Conservation (phyloP, 805 yeast species). For the Candida ficus region DNA sequence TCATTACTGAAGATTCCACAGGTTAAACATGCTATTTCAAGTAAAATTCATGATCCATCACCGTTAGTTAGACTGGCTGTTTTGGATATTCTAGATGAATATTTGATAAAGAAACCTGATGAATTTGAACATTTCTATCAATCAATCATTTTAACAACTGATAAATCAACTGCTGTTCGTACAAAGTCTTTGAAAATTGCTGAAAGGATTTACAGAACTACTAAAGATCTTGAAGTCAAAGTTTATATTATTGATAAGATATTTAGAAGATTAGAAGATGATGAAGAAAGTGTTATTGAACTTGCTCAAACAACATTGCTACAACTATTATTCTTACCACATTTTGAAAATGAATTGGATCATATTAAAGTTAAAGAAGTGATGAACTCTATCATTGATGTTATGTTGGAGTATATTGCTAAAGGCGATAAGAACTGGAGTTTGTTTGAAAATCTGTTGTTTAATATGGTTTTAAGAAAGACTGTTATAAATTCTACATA, state of each 20-base stretch:
- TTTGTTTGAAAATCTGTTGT: slow-evolving; percentile 43
- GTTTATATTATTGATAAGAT: slow-evolving; percentile 45
- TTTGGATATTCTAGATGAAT: slow-evolving; percentile 56
- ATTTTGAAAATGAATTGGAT: slow-evolving; percentile 5
- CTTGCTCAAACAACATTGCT: slow-evolving; percentile 34
- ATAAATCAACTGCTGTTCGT: slow-evolving; percentile 61
- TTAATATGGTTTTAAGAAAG: slow-evolving; percentile 35
- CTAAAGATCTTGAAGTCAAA: slow-evolving; percentile 28
- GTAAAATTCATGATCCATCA: slow-evolving; percentile 51
- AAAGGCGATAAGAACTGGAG: slow-evolving; percentile 35
- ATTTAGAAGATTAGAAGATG: slow-evolving; percentile 58
- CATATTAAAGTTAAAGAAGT: neutral
- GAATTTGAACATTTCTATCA: slow-evolving; percentile 44
- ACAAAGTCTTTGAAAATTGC: slow-evolving; percentile 54
- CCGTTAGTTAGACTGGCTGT: slow-evolving; percentile 75
- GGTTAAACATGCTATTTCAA: slow-evolving; percentile 48
- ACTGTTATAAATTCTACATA: slow-evolving; percentile 17
- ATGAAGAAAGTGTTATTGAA: slow-evolving; percentile 51
- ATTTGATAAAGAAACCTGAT: slow-evolving; percentile 38
- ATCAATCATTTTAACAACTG: slow-evolving; percentile 34
- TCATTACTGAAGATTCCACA: slow-evolving; percentile 42
- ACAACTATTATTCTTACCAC: slow-evolving; percentile 32
- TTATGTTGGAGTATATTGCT: slow-evolving; percentile 35
- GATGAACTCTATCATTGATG: slow-evolving; percentile 10
- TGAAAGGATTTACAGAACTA: slow-evolving; percentile 38